phyloP scores from a whole-genome alignment of 768 basidiomycete species.

The Pulveroboletus frians region DNA sequence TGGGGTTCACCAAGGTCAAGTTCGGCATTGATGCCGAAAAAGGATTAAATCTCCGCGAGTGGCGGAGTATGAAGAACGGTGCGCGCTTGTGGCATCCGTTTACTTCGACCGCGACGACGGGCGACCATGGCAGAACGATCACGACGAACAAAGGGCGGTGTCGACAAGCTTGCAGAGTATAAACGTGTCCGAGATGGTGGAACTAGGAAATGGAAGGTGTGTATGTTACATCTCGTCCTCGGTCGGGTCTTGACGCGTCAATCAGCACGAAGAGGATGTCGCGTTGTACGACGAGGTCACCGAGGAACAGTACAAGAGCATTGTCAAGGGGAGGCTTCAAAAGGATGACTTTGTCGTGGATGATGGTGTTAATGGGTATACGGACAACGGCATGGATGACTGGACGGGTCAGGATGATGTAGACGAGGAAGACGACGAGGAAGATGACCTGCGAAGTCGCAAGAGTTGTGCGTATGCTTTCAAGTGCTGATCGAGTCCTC shows the following conservation, averaged over 20 bases:
- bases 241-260: constrained; percentile 22
- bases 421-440: constrained; percentile 51
- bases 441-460: constrained; percentile 30
- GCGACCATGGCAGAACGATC: constrained; percentile 26
- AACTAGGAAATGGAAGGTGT: constrained; percentile 52
- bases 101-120: not conserved
- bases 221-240: constrained; percentile 7
- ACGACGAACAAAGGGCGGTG: constrained; percentile 19
- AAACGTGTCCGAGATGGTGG: constrained; percentile 59
- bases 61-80: constrained; percentile 20
- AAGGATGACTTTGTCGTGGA: constrained; percentile 94
- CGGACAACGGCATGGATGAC: constrained; percentile 96
- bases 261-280: constrained; percentile 51
- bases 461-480: constrained; percentile 36
- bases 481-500: not conserved
- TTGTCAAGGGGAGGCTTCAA: constrained; percentile 79
- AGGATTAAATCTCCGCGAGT: constrained; percentile 9
- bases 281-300: constrained; percentile 85
- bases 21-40: constrained; percentile 14
- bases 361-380: constrained; percentile 86
- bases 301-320: constrained; percentile 81
- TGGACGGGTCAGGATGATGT: constrained; percentile 63
- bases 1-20: not conserved
- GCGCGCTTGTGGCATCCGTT: constrained; percentile 28
- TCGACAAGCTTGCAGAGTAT: constrained; percentile 53